phyloP scores from a whole-genome alignment of 345 rosid genomes.

The Melaleuca alternifolia region DNA sequence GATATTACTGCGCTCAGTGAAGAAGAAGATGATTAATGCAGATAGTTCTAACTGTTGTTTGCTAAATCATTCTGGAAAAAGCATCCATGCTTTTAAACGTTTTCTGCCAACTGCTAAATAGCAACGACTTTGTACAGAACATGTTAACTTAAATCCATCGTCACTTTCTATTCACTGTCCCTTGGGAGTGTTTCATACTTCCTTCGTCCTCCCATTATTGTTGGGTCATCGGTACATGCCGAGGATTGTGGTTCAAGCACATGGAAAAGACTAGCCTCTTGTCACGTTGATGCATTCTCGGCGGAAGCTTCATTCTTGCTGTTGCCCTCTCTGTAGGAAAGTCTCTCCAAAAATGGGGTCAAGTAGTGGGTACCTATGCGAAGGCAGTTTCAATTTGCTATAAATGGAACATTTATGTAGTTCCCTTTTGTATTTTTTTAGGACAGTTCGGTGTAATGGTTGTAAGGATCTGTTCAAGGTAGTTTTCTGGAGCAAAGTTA shows the following conservation, averaged over 20 bases:
- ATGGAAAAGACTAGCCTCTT: background rate
- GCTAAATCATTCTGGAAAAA: background rate
- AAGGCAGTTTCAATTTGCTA: background rate
- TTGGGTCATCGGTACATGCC: background rate
- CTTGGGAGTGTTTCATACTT: background rate
- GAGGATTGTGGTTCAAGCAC: background rate
- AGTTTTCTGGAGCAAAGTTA: background rate
- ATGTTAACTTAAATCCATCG: background rate
- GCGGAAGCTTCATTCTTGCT: background rate
- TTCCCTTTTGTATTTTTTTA: background rate
- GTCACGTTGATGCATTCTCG: background rate
- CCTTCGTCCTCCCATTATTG: background rate
- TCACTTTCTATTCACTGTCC: background rate
- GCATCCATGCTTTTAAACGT: background rate
- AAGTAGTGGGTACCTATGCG: background rate
- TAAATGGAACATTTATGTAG: background rate
- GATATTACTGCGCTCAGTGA: constrained; percentile 51
- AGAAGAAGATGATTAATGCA: constrained; percentile 2
- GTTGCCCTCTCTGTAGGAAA: background rate
- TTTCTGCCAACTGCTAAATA: background rate
- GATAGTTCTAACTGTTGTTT: background rate
- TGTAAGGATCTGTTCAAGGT: background rate
- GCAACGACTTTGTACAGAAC: background rate
- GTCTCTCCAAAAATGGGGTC: background rate
- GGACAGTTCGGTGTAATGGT: background rate